Percentiles rank a stretch among this genome's conserved stretches.
Evolutionary conservation across 2,329 filamentous ascomycete genomes (phyloP).

Genomic region (Cytospora chrysosperma): DNA sequence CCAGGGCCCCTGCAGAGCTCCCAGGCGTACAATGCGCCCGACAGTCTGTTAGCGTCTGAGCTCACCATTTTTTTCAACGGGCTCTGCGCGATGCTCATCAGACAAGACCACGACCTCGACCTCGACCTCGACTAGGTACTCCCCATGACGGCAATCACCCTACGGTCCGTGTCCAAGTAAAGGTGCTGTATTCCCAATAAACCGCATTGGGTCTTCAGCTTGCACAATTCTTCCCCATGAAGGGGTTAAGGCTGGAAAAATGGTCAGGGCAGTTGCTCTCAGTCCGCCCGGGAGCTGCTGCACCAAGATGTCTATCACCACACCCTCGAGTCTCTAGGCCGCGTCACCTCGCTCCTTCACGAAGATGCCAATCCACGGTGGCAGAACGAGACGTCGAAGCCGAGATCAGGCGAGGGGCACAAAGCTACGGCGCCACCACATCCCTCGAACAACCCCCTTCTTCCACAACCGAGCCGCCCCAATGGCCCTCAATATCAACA

Average conservation of each 20-base stretch:
- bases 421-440: slow-evolving; percentile 9
- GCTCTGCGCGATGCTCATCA: slow-evolving; percentile 24
- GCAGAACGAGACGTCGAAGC: slow-evolving; percentile 21
- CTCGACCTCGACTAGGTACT: slow-evolving; percentile 19
- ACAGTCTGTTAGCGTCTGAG: slow-evolving; percentile 20
- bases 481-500: slow-evolving; percentile 37
- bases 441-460: slow-evolving; percentile 27
- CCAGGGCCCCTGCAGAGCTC: slow-evolving; percentile 27
- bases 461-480: slow-evolving; percentile 31
- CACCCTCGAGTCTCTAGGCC: slow-evolving; percentile 20
- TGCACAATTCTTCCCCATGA: slow-evolving; percentile 44
- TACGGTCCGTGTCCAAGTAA: slow-evolving; percentile 16
- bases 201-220: slow-evolving; percentile 7
- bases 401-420: slow-evolving; percentile 17
- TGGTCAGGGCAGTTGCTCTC: slow-evolving; percentile 60
- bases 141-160: slow-evolving; percentile 22
- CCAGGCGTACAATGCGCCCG: slow-evolving; percentile 20
- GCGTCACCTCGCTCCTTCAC: slow-evolving; percentile 27
- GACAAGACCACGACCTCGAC: slow-evolving; percentile 2
- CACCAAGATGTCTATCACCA: slow-evolving; percentile 31
- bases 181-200: slow-evolving; percentile 23
- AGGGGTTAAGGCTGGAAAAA: slow-evolving; percentile 60
- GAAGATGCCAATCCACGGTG: slow-evolving; percentile 35
- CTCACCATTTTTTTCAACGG: slow-evolving; percentile 25
- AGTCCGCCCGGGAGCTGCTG: slow-evolving; percentile 42